These are phyloP conservation scores for Sporisorium iseilematis-ciliati DNA, from an alignment of 1,284 basidiomycete species.

Conservation along the genomic window DNA sequence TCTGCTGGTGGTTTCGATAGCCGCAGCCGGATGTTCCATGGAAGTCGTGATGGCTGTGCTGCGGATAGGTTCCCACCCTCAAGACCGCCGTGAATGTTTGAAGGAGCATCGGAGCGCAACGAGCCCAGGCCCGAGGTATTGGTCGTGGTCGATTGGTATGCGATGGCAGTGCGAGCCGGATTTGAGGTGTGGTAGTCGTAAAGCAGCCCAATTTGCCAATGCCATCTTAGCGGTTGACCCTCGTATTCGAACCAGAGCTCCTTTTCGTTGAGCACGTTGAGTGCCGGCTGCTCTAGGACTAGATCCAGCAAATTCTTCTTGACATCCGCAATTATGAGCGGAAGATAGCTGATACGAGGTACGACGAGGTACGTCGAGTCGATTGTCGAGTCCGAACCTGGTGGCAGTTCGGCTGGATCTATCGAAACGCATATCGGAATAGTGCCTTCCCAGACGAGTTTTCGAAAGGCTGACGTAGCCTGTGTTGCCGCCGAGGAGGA, in stretches of 20 bases:
- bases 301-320: slow-evolving; percentile 52
- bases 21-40: slow-evolving; percentile 56
- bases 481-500: slow-evolving; percentile 6
- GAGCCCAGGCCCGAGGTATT: slow-evolving; percentile 20
- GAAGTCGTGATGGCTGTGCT: slow-evolving; percentile 21
- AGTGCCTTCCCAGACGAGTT: slow-evolving; percentile 56
- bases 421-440: slow-evolving; percentile 55
- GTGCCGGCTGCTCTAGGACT: slow-evolving; percentile 41
- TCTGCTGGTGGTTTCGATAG: slow-evolving; percentile 54
- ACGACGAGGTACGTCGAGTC: slow-evolving; percentile 55
- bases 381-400: slow-evolving; percentile 38
- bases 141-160: slow-evolving; percentile 15
- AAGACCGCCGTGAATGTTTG: background rate
- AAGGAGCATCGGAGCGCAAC: slow-evolving; percentile 16
- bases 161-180: slow-evolving; percentile 36
- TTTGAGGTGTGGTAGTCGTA: slow-evolving; percentile 60
- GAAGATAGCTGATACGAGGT: slow-evolving; percentile 58
- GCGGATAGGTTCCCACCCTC: background rate
- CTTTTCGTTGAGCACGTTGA: slow-evolving; percentile 42
- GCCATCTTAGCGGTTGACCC: slow-evolving; percentile 60
- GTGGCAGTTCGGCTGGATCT: slow-evolving; percentile 41
- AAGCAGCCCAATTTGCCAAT: slow-evolving; percentile 63
- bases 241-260: slow-evolving; percentile 61
- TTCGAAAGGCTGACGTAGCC: slow-evolving; percentile 30
- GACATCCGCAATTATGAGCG: slow-evolving; percentile 53